phyloP scores from a whole-genome alignment of 106 monocot species.

The Ottelia alismoides region DNA sequence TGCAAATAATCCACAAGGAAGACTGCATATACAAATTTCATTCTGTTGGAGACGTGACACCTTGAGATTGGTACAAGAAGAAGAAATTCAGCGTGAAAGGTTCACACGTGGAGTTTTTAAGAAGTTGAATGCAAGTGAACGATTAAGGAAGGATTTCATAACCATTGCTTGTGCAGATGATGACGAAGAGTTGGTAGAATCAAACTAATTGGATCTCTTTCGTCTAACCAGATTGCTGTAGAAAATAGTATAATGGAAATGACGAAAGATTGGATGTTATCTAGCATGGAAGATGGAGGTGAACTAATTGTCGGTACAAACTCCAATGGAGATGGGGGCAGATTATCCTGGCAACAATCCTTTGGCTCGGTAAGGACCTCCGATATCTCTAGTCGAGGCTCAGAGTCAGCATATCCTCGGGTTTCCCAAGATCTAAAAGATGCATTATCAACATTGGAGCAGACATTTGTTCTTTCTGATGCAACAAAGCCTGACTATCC shows the following conservation, averaged over 20 bases:
- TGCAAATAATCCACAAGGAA: no score
- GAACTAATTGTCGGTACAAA: slow-evolving; percentile 5
- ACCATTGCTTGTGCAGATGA: no score
- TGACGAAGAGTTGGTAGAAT: no score
- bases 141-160: no score
- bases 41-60: no score
- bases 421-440: slow-evolving; percentile 86
- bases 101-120: no score
- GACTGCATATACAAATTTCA: no score
- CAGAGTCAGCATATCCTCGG: slow-evolving; percentile 26
- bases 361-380: not conserved
- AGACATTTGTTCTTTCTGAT: slow-evolving; percentile 86
- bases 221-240: slow-evolving; percentile 3
- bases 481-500: slow-evolving; percentile 72
- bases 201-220: no score
- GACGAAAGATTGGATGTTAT: slow-evolving; percentile 20
- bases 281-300: slow-evolving; percentile 9
- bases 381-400: slow-evolving; percentile 16
- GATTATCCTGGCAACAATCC: not conserved
- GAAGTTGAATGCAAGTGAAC: no score
- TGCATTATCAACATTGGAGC: slow-evolving; percentile 64
- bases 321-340: slow-evolving; percentile 1
- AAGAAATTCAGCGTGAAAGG: no score
- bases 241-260: slow-evolving; percentile 6
- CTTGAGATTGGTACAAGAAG: no score